Conservation (phyloP, 2,329 filamentous ascomycete genomes). For the Scopulariopsis brevicaulis region DNA sequence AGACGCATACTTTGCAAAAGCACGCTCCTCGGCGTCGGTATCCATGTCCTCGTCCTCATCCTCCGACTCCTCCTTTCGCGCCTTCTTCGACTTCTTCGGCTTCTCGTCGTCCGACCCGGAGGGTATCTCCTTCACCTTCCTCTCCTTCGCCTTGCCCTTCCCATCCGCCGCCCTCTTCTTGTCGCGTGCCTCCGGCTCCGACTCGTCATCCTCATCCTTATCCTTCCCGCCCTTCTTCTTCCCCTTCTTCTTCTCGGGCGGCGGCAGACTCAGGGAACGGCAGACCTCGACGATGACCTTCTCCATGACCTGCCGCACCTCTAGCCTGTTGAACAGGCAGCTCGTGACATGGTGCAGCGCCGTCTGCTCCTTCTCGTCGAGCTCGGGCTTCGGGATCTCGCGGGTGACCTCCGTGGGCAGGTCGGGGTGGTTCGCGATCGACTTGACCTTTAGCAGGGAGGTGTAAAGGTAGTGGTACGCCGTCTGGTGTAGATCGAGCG, state of each 20-base stretch:
- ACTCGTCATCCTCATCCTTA: constrained; percentile 18
- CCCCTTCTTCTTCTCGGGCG: constrained; percentile 29
- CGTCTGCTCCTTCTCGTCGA: constrained; percentile 37
- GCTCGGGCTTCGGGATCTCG: constrained; percentile 34
- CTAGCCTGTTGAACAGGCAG: constrained; percentile 38
- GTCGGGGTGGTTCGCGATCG: constrained; percentile 35
- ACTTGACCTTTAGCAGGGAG: constrained; percentile 40
- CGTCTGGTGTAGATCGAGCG: constrained; percentile 45
- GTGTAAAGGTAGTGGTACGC: constrained; percentile 44
- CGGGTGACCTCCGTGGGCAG: constrained; percentile 35
- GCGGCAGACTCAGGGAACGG: constrained; percentile 31
- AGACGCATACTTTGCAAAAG: constrained; percentile 30
- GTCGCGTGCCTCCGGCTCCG: constrained; percentile 17
- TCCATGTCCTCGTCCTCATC: constrained; percentile 11
- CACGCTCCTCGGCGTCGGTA: constrained; percentile 18
- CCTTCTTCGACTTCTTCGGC: constrained; percentile 11
- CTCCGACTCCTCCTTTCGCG: constrained; percentile 12
- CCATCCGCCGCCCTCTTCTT: constrained; percentile 14
- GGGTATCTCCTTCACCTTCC: constrained; percentile 7
- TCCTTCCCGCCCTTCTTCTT: constrained; percentile 13
- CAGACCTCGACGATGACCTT: constrained; percentile 38
- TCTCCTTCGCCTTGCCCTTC: constrained; percentile 12
- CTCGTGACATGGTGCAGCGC: constrained; percentile 50
- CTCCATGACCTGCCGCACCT: constrained; percentile 36
- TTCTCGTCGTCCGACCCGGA: constrained; percentile 6